Base-by-base conservation (phyloP, 2,329 filamentous ascomycete species). In the Hirsutella minnesotensis region DNA sequence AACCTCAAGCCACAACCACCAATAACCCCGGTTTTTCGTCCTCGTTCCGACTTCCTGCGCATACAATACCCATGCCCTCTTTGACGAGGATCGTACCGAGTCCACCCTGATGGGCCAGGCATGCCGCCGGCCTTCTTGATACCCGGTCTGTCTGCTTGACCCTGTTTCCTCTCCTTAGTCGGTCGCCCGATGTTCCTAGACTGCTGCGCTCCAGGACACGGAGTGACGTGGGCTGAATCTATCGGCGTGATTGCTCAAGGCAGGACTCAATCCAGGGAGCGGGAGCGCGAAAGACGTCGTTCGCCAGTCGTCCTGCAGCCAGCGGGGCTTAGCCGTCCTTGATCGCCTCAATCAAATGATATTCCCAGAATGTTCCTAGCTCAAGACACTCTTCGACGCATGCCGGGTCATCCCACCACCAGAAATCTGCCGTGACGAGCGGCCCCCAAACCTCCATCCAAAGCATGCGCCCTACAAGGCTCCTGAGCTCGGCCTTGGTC, bases 321-420 rank as follows among this genome's bases (percentile, higher is more conserved):
- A 35, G 4, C 33, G 33, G 16, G 12, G 7, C 33, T 18, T 39
- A 35, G n/a, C 29, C 35, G 19, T 24, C 64, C 51, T 75, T 79
- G 22, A 77, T 65, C 1, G 70, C 75, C 43, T 75, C 66, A 44
- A 80, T 71, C 18, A 75, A 58, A 41, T 68, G 68, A 51, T 77
- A 79, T 48, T 79, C 71, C 74, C 75, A 81, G 43, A 66, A 65
- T 0, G 77, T 81, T 4, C 68, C 68, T 46, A 72, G 53, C 43
- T 67, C 58, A 15, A 68, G 53, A 46, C 77, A 81, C 55, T 81
- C 77, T 34, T 70, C 63, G 2, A 77, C 58, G 44, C 73, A 75
- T 1, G 58, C 64, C 12, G 62, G 57, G 27, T 79, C 70, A 35
- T 81, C 73, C 77, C 77, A 81, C 77, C 77, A 81, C 75, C 75